Conservation (phyloP, 805 yeast genomes). For the Candida awuae region DNA sequence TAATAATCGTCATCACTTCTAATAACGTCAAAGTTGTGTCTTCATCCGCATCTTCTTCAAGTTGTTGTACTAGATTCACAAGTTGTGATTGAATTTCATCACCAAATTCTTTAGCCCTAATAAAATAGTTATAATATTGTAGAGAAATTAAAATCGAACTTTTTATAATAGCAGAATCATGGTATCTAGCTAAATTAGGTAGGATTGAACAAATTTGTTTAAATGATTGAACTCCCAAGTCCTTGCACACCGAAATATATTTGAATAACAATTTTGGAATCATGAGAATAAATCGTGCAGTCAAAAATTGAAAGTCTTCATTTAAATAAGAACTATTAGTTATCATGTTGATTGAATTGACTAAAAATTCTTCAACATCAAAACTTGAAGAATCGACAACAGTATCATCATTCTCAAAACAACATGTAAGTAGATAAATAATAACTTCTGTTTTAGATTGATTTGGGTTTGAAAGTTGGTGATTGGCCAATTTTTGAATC, state of each 20-base stretch:
- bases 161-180: conserved; percentile 17
- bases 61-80: conserved; percentile 32
- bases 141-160: conserved; percentile 41
- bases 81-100: conserved; percentile 22
- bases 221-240: conserved; percentile 22
- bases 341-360: conserved; percentile 9
- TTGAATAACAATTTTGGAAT: conserved; percentile 53
- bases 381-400: conserved; percentile 14
- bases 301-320: conserved; percentile 30
- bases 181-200: conserved; percentile 18
- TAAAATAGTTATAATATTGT: conserved; percentile 34
- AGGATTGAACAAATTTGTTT: conserved; percentile 21
- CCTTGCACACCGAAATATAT: conserved; percentile 30
- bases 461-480: background rate
- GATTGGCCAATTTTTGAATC: conserved; percentile 11
- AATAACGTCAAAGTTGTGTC: conserved; percentile 70
- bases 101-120: conserved; percentile 26
- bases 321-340: conserved; percentile 16
- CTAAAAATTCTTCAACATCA: conserved; percentile 19
- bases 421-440: conserved; percentile 33
- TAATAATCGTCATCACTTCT: conserved; percentile 57
- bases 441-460: conserved; percentile 33
- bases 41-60: conserved; percentile 61
- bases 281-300: conserved; percentile 41
- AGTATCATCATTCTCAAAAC: conserved; percentile 35